A percentile compares a stretch with the other conserved stretches of the same genome.
Conservation (phyloP, 2,329 filamentous ascomycete genomes). For the Exserohilum rostratum region DNA sequence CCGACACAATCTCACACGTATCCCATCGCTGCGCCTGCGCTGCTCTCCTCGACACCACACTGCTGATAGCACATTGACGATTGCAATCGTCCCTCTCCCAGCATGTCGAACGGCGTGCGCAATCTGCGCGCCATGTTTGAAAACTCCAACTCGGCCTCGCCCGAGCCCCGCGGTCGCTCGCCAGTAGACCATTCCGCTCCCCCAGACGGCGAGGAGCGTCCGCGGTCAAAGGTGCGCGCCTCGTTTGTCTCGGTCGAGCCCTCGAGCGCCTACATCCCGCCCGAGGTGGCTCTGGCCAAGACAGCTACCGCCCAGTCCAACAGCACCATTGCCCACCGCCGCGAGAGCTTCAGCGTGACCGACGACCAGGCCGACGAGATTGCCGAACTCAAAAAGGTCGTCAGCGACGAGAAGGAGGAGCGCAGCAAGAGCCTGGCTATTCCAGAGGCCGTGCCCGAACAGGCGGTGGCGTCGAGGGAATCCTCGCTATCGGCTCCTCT, state of each 20-base stretch:
- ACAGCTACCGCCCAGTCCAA: constrained; percentile 36
- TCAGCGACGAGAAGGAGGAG: constrained; percentile 50
- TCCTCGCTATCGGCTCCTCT: constrained; percentile 45
- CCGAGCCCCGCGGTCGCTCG: constrained; percentile 54
- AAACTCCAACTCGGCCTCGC: constrained; percentile 44
- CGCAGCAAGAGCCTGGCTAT: constrained; percentile 46
- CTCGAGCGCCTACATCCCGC: constrained; percentile 30
- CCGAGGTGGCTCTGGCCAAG: constrained; percentile 33
- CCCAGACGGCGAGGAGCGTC: constrained; percentile 40
- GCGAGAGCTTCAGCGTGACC: constrained; percentile 53
- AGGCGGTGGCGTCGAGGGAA: constrained; percentile 49
- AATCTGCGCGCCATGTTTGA: constrained; percentile 59
- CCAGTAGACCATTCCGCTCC: constrained; percentile 43
- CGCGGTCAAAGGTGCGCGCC: constrained; percentile 54
- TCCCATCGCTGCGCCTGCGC: constrained; percentile 15
- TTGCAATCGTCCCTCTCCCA: constrained; percentile 34
- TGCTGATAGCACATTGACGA: constrained; percentile 32
- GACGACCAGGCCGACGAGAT: constrained; percentile 42
- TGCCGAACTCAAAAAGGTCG: constrained; percentile 48
- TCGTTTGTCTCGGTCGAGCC: constrained; percentile 56
- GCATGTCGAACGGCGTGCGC: constrained; percentile 58
- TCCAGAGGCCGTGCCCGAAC: constrained; percentile 50
- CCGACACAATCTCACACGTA: constrained; percentile 32
- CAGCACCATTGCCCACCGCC: constrained; percentile 41
- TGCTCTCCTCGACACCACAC: constrained; percentile 21